Evolutionary conservation across 768 basidiomycete species (phyloP), one percentile per base, ranked within the genome.

Genomic region (Pleurotus citrinopileatus): DNA sequence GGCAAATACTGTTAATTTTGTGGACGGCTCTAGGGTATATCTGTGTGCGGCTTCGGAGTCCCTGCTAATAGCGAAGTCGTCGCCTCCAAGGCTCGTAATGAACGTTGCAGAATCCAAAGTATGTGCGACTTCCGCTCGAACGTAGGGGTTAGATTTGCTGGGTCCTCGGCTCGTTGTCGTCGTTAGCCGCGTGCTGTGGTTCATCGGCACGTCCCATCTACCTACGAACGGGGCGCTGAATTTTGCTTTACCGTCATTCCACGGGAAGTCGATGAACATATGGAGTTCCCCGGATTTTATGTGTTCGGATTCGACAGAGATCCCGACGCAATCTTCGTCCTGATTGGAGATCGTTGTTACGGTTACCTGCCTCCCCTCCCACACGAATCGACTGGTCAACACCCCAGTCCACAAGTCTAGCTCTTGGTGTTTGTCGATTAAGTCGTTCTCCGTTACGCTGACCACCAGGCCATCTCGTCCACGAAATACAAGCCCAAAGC

Each of bases 211-310:
- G 55, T 78, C 74, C 67, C 67, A 82, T n/a, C 63, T 63, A 2
- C 83, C 83, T 0, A 84, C 83, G 58, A 81, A 82, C 1, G 82
- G 82, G 3, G 77, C 81, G 15, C 73, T 72, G 61, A 83, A 84
- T 60, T 83, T 82, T 15, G 63, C 54, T 15, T 61, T 66, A n/a
- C 83, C 83, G 56, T 81, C 81, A 63, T 80, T 80, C 80, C 80
- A 84, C 4, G 81, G 81, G 57, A 80, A 83, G 61, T 84, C 81
- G 10, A 84, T 57, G 63, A 81, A 83, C 0, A 82, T 17, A 0
- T 76, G 79, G 6, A 83, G 63, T 29, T 64, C 64, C 2, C 72
- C 71, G 6, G 59, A 54, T 12, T 58, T 13, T n/a, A 84, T 45
- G 17, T 82, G 67, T 1, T 66, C 10, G 4, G 81, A 82, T 2